Evolutionary conservation across 129 eudicot genomes (phyloP).

Genomic region (Artemisia argyi): DNA sequence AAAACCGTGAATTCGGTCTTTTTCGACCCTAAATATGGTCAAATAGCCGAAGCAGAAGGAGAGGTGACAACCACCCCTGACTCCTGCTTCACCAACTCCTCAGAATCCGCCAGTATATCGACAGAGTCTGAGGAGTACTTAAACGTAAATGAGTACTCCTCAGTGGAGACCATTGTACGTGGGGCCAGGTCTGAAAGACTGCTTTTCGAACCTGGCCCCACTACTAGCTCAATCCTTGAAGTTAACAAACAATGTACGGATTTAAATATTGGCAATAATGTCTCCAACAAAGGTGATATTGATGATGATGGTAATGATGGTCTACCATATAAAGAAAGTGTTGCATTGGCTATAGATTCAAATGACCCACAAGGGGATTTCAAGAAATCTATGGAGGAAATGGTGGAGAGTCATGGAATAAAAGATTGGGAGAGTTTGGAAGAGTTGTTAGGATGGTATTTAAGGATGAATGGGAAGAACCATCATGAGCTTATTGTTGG

Average conservation of each 20-base stretch:
- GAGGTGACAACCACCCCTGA: constrained; percentile 49
- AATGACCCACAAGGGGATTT: constrained; percentile 79
- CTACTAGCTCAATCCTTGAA: constrained; percentile 47
- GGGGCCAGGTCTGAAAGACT: constrained; percentile 62
- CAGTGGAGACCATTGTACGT: constrained; percentile 56
- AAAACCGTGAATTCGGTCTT: constrained; percentile 82
- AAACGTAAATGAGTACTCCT: constrained; percentile 30
- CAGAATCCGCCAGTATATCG: constrained; percentile 58
- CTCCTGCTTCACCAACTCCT: constrained; percentile 63
- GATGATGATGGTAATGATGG: background rate
- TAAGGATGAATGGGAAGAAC: constrained; percentile 70
- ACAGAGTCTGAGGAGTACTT: constrained; percentile 50
- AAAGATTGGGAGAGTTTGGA: constrained; percentile 81
- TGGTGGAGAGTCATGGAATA: constrained; percentile 78
- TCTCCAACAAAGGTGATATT: background rate
- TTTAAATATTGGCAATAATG: background rate
- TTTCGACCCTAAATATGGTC: constrained; percentile 47
- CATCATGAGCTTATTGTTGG: constrained; percentile 77
- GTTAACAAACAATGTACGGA: constrained; percentile 19
- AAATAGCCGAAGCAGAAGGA: constrained; percentile 22
- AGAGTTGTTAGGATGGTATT: constrained; percentile 81
- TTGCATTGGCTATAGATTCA: constrained; percentile 64
- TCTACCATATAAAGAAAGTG: constrained; percentile 63
- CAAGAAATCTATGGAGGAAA: constrained; percentile 87
- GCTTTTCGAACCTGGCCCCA: constrained; percentile 66